Base-by-base conservation (phyloP, 805 yeast genomes). In the Maudiozyma serrabonitensis region DNA sequence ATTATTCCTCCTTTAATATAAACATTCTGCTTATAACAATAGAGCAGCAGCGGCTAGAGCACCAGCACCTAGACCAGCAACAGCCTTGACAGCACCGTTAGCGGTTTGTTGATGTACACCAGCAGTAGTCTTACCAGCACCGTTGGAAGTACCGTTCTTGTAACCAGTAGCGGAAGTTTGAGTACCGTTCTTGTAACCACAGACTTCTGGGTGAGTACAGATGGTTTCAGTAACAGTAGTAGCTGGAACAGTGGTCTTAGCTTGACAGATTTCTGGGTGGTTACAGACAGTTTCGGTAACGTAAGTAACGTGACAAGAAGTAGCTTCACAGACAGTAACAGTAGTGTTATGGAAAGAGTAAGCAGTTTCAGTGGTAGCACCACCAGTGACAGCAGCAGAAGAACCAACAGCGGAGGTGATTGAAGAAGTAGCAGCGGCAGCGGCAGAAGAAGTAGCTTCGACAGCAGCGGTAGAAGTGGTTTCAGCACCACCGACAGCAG, bases 361-460 rank as follows among this genome's bases (percentile, higher is more conserved):
- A 31, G 71, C 58, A 41, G 66, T 61, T 43, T 72, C 67, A 48
- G 66, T 60, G 46, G 67, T 73, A 35, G 54, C 45, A 26, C 35
- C 16, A 7, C 41, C 35, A 16, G 41, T 7, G 21, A 32, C 32
- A 26, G 48, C 26, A 28, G 52, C 49, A 31, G 54, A 19, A 26
- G 45, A 35, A 11, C 41, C 16, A 43, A 41, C 44, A n/a, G 39
- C 46, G 43, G 51, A 31, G 18, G 44, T 25, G 32, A 41, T 16
- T 6, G 46, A 21, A 31, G 48, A n/a, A 25, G 47, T n/a, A 16
- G 44, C 43, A 39, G 48, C 19, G 21, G 46, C 16, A 16, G 43
- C 35, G 15, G 45, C 16, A 23, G 46, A 41, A 12, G 47, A 31
- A 35, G 34, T 31, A 32, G 21, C 44, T 4, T n/a, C n/a, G n/a